Conservation (phyloP, 2,329 filamentous ascomycete genomes). For the Microsporum audouinii region DNA sequence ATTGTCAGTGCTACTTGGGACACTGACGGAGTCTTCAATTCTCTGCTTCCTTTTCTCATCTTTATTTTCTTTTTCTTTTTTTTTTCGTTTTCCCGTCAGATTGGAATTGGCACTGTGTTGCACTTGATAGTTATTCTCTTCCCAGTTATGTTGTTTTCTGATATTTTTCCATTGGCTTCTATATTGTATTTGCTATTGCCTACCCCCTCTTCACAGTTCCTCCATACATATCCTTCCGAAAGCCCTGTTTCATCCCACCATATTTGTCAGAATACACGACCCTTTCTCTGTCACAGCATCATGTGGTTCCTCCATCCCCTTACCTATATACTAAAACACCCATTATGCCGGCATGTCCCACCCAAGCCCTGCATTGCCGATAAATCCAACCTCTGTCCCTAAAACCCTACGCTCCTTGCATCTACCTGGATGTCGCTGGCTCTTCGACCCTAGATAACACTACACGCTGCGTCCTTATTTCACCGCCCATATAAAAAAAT, state of each 20-base stretch:
- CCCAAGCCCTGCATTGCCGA: background rate
- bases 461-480: background rate
- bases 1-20: background rate
- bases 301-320: background rate
- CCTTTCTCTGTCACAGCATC: background rate
- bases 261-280: background rate
- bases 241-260: background rate
- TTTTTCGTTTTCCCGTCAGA: background rate
- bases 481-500: background rate
- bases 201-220: constrained; percentile 9
- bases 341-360: background rate
- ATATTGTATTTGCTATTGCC: constrained; percentile 15
- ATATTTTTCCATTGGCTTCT: constrained; percentile 17
- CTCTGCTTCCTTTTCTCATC: background rate
- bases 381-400: background rate
- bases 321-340: background rate
- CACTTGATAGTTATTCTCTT: constrained; percentile 10
- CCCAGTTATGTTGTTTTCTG: constrained; percentile 12
- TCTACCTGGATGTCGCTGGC: background rate
- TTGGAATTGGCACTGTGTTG: constrained; percentile 2
- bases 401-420: background rate
- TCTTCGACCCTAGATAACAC: background rate
- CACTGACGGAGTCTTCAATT: background rate
- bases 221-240: background rate
- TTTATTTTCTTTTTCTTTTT: background rate